Evolutionary conservation across 2,329 filamentous ascomycete genomes (phyloP).

Genomic region (Verticillium tricorpus): DNA sequence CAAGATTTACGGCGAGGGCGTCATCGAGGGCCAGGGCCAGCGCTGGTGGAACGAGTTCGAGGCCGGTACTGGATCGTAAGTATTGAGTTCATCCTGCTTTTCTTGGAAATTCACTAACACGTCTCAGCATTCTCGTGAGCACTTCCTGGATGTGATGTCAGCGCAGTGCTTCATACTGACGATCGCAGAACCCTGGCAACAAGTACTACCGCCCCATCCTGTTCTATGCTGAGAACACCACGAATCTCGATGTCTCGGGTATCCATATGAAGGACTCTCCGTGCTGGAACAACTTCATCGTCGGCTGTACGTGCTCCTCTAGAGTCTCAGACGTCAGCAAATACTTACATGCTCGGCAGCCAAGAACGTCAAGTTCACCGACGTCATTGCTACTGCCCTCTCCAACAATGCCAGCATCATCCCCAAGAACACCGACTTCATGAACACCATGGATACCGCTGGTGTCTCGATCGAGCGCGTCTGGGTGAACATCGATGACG

Average conservation of each 20-base stretch:
- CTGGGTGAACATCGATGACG: conserved; percentile 51
- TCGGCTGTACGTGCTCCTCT: conserved; percentile 32
- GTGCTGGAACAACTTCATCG: conserved; percentile 61
- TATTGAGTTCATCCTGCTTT: background rate
- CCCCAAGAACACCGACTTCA: conserved; percentile 60
- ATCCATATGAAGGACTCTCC: conserved; percentile 58
- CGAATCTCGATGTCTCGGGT: conserved; percentile 51
- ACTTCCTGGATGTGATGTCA: background rate
- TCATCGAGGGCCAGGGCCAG: conserved; percentile 53
- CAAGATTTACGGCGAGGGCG: conserved; percentile 53
- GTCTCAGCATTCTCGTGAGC: background rate
- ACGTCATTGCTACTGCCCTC: conserved; percentile 49
- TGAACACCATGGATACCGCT: conserved; percentile 55
- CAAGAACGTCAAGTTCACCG: conserved; percentile 47
- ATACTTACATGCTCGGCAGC: conserved; percentile 7
- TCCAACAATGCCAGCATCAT: conserved; percentile 39
- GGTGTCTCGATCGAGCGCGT: conserved; percentile 45
- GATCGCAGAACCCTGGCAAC: conserved; percentile 39
- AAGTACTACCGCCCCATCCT: conserved; percentile 55
- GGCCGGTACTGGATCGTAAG: conserved; percentile 18
- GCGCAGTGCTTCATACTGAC: background rate
- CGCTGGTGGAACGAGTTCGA: conserved; percentile 38
- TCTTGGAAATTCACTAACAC: background rate
- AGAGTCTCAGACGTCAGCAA: background rate
- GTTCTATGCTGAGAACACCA: conserved; percentile 59